Evolutionary conservation across 306 rosid species (phyloP).

Genomic region (Quercus engelmannii): DNA sequence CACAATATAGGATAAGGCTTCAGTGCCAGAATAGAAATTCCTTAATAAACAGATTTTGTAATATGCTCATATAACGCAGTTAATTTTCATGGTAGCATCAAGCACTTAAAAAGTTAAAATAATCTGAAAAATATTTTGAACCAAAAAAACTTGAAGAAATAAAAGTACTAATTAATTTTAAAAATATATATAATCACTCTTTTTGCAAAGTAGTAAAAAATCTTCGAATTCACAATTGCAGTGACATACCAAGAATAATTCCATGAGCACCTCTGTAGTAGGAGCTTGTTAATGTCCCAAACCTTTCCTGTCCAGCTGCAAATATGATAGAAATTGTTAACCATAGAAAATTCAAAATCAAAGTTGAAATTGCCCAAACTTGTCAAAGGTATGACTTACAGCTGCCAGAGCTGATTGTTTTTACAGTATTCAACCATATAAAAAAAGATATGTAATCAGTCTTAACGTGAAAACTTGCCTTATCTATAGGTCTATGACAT

Average conservation of each 20-base stretch:
- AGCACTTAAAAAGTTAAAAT: no score
- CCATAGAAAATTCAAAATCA: neutral
- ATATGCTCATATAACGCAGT: neutral
- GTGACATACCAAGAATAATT: conserved; percentile 76
- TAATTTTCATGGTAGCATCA: neutral
- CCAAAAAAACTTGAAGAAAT: neutral
- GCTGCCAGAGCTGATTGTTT: neutral
- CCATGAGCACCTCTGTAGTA: conserved; percentile 98
- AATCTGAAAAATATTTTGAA: neutral
- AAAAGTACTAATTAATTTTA: neutral
- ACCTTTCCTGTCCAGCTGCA: conserved; percentile 98
- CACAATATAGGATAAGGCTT: neutral
- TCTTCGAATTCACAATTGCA: neutral
- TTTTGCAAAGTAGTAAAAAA: neutral
- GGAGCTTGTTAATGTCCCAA: conserved; percentile 84
- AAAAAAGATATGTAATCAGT: neutral
- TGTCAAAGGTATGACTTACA: neutral
- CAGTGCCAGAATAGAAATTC: neutral
- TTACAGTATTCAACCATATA: neutral
- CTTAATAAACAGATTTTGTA: neutral
- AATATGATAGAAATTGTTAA: conserved; percentile 6
- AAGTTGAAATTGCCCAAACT: neutral
- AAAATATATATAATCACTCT: neutral
- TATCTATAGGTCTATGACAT: neutral
- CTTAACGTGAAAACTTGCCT: neutral